Percentiles rank a stretch among this genome's conserved stretches.
phyloP scores from a whole-genome alignment of 176 grass and related monocot genomes.

The Juncus inflexus region DNA sequence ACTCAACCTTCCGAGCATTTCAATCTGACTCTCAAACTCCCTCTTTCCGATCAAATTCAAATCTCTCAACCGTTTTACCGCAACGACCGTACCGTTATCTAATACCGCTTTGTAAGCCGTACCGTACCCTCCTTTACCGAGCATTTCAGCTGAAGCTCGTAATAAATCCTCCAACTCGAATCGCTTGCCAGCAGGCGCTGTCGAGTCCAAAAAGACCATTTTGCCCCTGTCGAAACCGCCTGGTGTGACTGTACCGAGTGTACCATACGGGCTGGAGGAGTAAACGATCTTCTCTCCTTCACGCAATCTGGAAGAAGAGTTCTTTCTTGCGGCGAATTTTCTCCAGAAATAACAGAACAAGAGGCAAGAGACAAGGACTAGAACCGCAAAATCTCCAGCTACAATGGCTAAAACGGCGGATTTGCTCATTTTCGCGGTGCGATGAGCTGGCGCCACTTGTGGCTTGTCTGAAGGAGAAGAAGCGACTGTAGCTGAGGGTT shows the following conservation, averaged over 20 bases:
- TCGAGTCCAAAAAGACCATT: slow-evolving; percentile 64
- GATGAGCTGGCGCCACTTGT: slow-evolving; percentile 13
- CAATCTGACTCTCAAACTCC: slow-evolving; percentile 94
- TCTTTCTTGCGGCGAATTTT: slow-evolving; percentile 50
- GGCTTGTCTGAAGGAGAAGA: slow-evolving; percentile 47
- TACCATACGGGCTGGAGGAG: slow-evolving; percentile 87
- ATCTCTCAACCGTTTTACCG: slow-evolving; percentile 88
- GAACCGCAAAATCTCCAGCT: slow-evolving; percentile 68
- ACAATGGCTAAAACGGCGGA: slow-evolving; percentile 69
- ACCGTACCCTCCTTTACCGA: slow-evolving; percentile 83
- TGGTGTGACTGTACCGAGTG: slow-evolving; percentile 17
- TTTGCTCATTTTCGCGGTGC: slow-evolving; percentile 52
- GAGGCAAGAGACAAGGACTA: slow-evolving; percentile 63
- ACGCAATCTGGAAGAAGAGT: slow-evolving; percentile 39
- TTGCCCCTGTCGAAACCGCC: slow-evolving; percentile 62
- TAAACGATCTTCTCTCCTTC: slow-evolving; percentile 98
- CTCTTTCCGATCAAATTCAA: slow-evolving; percentile 42
- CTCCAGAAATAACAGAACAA: slow-evolving; percentile 98
- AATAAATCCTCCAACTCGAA: slow-evolving; percentile 92
- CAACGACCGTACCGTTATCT: slow-evolving; percentile 66
- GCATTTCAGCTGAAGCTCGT: slow-evolving; percentile 93
- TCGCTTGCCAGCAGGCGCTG: slow-evolving; percentile 30
- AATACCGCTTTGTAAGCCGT: slow-evolving; percentile 91
- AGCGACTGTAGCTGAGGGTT: slow-evolving; percentile 37
- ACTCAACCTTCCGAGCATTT: slow-evolving; percentile 49